These are phyloP conservation scores for Populus trichocarpa DNA, from an alignment of 441 rosid genomes.

Conservation along the genomic window DNA sequence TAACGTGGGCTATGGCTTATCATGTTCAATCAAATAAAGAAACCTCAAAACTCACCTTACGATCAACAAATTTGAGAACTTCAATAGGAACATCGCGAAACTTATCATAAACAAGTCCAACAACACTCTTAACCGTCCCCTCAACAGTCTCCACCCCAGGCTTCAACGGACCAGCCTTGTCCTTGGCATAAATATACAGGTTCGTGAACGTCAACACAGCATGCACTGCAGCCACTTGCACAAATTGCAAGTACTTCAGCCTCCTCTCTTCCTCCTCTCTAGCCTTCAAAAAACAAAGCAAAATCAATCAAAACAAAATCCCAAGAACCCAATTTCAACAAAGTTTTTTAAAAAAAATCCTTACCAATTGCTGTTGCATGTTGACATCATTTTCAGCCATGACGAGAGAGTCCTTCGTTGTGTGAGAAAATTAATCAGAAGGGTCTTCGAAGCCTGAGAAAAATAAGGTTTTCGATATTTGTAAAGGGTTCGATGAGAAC, in stretches of 20 bases:
- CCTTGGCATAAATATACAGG: constrained; percentile 76
- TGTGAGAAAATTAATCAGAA: neutral
- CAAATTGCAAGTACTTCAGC: constrained; percentile 80
- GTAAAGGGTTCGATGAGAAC: neutral
- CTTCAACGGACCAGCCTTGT: constrained; percentile 80
- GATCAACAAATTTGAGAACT: constrained; percentile 77
- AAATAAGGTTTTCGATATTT: neutral
- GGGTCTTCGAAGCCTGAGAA: neutral
- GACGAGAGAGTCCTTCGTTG: neutral
- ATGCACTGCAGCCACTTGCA: constrained; percentile 74
- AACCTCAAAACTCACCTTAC: constrained; percentile 46
- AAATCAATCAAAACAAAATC: neutral
- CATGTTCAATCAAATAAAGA: neutral
- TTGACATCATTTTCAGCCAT: constrained; percentile 44
- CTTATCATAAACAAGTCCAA: constrained; percentile 75
- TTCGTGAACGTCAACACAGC: constrained; percentile 48
- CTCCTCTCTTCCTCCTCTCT: constrained; percentile 55
- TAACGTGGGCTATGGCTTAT: neutral
- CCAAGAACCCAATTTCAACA: neutral
- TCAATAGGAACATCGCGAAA: constrained; percentile 72
- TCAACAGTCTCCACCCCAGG: constrained; percentile 84
- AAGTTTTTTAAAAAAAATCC: neutral
- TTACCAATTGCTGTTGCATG: constrained; percentile 43
- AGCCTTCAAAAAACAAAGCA: constrained; percentile 18
- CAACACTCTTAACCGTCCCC: constrained; percentile 81